Percentiles rank a stretch among this genome's conserved stretches.
These are phyloP conservation scores for Guillardia theta DNA, from an alignment of 78 protist genomes.

Conservation along the genomic window DNA sequence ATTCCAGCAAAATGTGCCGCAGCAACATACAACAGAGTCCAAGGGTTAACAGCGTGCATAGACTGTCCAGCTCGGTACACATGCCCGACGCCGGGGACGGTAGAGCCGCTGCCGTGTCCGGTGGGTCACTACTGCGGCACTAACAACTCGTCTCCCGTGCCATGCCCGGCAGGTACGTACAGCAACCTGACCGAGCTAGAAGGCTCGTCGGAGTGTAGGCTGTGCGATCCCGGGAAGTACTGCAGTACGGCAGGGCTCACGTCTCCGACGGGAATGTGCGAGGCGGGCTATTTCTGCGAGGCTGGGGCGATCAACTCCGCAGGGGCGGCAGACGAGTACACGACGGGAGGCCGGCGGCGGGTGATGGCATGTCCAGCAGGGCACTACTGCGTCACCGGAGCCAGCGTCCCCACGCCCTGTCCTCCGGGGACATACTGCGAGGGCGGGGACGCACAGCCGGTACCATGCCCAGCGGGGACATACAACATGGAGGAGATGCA, in stretches of 20 bases:
- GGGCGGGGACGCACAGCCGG: background rate
- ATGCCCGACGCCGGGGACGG: background rate
- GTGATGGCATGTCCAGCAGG: background rate
- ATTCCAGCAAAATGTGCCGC: background rate
- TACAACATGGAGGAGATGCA: background rate
- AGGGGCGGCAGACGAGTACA: constrained; percentile 23
- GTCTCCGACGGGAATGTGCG: constrained; percentile 1
- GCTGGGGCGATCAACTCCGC: background rate
- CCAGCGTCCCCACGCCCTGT: background rate
- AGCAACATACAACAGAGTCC: background rate
- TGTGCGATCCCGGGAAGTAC: constrained; percentile 58
- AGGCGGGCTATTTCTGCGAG: constrained; percentile 50
- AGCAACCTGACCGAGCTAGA: background rate
- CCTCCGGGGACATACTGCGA: constrained; percentile 43
- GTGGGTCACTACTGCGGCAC: constrained; percentile 37
- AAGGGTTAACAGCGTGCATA: background rate
- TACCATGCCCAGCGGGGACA: background rate
- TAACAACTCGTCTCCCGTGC: background rate
- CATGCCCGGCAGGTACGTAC: constrained; percentile 64
- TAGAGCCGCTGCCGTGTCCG: background rate
- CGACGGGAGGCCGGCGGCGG: background rate
- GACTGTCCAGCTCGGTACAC: background rate
- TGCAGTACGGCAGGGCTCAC: background rate
- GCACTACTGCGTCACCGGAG: constrained; percentile 36
- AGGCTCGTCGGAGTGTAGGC: background rate